Evolutionary conservation across 2,329 filamentous ascomycete species (phyloP), one percentile per base, ranked within the genome.

Genomic region (Verticillium zaregamsianum): DNA sequence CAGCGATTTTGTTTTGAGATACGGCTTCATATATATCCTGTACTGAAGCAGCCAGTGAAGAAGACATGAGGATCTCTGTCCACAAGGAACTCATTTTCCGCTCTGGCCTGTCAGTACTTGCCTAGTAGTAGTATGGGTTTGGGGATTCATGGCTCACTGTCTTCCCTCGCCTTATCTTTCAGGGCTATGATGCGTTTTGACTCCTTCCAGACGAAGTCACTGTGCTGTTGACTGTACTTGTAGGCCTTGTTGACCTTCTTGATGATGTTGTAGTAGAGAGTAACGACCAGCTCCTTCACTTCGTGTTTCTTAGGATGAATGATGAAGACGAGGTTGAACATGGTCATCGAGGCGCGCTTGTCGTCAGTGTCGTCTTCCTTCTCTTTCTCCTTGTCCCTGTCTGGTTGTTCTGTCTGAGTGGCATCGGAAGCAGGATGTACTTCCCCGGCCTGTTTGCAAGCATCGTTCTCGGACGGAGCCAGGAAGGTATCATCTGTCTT

Each of bases 291-390:
- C 80, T 84, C 82, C 61, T 91, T 90, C 66, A 90, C 88, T 71
- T 97, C 91, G 61, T 93, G 81, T 59, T 89, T 86, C 58, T 89
- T 89, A 3, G 93, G 91, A 67, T 92, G 90, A 66, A 97, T 80
- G 58, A 97, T 91, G 73, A 98, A 98, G 28, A 98, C 93, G 12
- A 97, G 85, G 73, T 97, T 96, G 77, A 99, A 99, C 94, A 98
- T 98, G 65, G 89, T 93, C 91, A 98, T 93, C 56, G 86, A 86
- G 66, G 83, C 86, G 67, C 81, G 80, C 72, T 91, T 88, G 70
- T 86, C 81, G 64, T 89, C 82, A 49, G 80, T 74, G 62, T 85
- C 75, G 61, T 84, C 82, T 74, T 70, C 75, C 57, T 66, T 71
- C 4, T 67, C 69, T n/a, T 72, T 74, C 12, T 72, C 67, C 45